Evolutionary conservation across 192 early-diverging fungal species (phyloP), one percentile per base, ranked within the genome.

Genomic region (Coemansia reversa): DNA sequence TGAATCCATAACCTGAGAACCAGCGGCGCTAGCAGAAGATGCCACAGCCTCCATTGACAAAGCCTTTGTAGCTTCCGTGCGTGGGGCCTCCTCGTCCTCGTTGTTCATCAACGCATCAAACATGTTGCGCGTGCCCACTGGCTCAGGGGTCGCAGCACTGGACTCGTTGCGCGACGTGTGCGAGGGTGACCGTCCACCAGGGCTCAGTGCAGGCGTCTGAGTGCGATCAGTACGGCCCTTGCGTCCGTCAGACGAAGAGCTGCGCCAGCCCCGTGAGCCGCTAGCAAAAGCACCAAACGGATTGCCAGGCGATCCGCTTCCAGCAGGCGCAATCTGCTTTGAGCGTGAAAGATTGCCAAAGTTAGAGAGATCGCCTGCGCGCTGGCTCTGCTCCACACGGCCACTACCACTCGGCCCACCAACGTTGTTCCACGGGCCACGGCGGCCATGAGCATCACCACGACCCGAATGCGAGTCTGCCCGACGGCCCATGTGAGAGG

Each of bases 401-500:
- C 84, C 84, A 50, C 87, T 89, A 51, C 80, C 89, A 55, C 83
- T 91, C 83, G 89, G 88, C 1, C 93, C 93, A 73, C 91, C 91
- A 9, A 84, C 80, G 11, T 71, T 82, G 67, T 69, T 83, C 81
- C 81, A 67, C 47, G 74, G 69, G 60, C 72, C 28, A 28, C 65
- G 66, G 33, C 89, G 90, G 20, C 83, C 85, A 59, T 86, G 66
- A 54, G 87, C 85, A 35, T 87, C 84, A 58, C 83, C 84, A 45
- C 86, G 84, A 33, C 85, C 88, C 39, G 90, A 83, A 55, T 87
- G 63, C 55, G 75, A 75, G 53, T 75, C 76, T 45, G 71, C 56
- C 58, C 87, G 84, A 60, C 88, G 84, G 54, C 83, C 84, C 54
- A 82, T 70, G 60, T 84, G 83, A 23, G 86, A 86, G 20, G 86